These are phyloP conservation scores for Brasilioporus rufonigricans DNA, from an alignment of 768 basidiomycete genomes.

Conservation along the genomic window DNA sequence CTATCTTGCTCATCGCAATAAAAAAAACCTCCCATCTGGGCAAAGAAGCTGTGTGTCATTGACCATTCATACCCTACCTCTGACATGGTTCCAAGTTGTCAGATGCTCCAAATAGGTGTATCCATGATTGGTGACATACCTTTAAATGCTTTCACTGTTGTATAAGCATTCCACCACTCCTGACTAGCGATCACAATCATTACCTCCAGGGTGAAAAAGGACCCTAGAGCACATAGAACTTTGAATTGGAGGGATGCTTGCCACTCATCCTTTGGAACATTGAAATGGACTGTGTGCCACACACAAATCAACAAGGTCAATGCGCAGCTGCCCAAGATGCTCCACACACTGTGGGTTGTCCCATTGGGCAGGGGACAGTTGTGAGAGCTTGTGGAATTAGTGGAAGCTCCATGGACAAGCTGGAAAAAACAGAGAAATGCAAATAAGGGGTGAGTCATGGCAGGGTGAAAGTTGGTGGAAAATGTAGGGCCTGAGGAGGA, in stretches of 20 bases:
- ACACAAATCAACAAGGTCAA: neutral
- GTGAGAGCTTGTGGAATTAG: neutral
- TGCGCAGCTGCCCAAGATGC: neutral
- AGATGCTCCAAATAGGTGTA: neutral
- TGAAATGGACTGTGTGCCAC: neutral
- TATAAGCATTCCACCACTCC: neutral
- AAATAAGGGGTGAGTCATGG: neutral
- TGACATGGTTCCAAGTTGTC: neutral
- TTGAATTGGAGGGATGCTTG: neutral
- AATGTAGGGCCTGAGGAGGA: no score
- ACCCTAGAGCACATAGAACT: neutral
- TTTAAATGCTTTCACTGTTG: neutral
- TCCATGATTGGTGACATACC: neutral
- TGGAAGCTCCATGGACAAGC: neutral
- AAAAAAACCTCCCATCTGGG: neutral
- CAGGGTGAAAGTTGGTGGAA: no score
- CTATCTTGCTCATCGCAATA: neutral
- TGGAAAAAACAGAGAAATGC: neutral
- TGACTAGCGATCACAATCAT: neutral
- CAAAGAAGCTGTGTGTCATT: neutral
- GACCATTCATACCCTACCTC: neutral
- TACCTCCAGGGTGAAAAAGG: neutral
- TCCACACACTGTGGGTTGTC: neutral
- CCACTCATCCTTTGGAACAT: neutral
- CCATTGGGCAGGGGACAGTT: neutral